phyloP scores from a whole-genome alignment of 768 basidiomycete genomes.

The Mycena floridula region DNA sequence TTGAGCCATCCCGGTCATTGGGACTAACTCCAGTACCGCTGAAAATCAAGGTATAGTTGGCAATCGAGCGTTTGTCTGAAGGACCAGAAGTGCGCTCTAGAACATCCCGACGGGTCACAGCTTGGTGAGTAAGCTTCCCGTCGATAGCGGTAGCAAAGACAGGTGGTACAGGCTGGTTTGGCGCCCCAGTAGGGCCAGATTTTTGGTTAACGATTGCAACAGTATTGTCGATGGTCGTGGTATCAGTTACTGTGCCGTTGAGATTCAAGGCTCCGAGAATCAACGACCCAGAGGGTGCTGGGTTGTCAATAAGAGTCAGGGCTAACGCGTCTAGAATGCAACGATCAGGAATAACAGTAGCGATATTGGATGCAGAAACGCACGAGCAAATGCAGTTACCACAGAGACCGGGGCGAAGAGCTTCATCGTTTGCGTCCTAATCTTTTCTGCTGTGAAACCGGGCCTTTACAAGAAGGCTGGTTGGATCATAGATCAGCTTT shows the following conservation, averaged over 20 bases:
- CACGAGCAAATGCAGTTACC: not conserved
- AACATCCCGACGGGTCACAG: not conserved
- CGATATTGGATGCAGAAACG: too few species aligned
- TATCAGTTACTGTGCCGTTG: conserved; percentile 22
- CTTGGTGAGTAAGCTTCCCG: conserved; percentile 26
- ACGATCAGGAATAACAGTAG: not conserved
- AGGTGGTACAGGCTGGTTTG: conserved; percentile 27
- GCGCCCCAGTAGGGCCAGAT: conserved; percentile 22
- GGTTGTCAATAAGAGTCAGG: not conserved
- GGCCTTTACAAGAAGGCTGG: too few species aligned
- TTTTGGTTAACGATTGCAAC: conserved; percentile 33
- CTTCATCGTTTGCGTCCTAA: not conserved
- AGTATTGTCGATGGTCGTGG: conserved; percentile 28
- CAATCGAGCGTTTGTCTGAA: conserved; percentile 15
- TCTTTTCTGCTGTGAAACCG: too few species aligned
- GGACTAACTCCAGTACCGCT: conserved; percentile 27
- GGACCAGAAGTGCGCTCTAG: conserved; percentile 8
- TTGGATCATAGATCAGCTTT: too few species aligned
- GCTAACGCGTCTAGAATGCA: not conserved
- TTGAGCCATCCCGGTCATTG: conserved; percentile 34
- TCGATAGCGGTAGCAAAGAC: conserved; percentile 39
- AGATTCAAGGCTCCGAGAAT: conserved; percentile 1
- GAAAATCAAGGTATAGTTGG: conserved; percentile 33
- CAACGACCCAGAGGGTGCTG: not conserved
- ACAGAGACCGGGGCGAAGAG: not conserved